Base-by-base conservation (phyloP, 768 basidiomycete species). In the Boletus reticulatus region DNA sequence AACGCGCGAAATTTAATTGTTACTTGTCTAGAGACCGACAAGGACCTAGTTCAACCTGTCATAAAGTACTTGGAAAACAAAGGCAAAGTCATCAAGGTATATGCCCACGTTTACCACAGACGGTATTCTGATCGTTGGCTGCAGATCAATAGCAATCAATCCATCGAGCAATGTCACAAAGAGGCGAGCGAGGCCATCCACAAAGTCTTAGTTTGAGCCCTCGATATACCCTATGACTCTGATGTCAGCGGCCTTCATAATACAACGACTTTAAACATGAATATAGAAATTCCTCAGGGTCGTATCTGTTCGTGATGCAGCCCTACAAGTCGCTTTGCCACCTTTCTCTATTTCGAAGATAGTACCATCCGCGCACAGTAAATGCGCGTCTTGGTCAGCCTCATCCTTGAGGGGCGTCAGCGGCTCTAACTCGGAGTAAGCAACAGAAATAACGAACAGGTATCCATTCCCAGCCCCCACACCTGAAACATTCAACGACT, bases 31-130 rank as follows among this genome's bases (percentile, higher is more conserved):
- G 94, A 76, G 32, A 95, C 94, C 1, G 96, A 98, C 74, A 79
- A 88, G 56, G 83, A 85, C 47, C 87, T 91, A 52, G 91, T 88
- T 7, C 93, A 92, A 89, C 96, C 97, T 8, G 96, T 99, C 48
- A 92, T 99, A 53, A 76, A 93, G 44, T 80, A 94, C 72, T 95
- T 96, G 69, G 71, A 77, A 49, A 68, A 73, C 44, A 70, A 78
- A 47, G 77, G 73, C 61, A 94, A 92, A 70, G 90, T 97, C 13
- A 84, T 86, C 34, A 83, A 92, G 78, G 94, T 94, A 62, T 54
- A 22, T 11, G 42, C 37, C 13, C 19, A 20, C 22, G 7, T 49
- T 46, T 39, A 37, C 27, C 27, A 39, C 24, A 29, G n/a, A 11
- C 16, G 4, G 22, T n/a, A n/a, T 48, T 3, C 45, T 57, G n/a